Evolutionary conservation across 202 grass and related monocot species (phyloP).

Genomic region (Elaeis oleifera): DNA sequence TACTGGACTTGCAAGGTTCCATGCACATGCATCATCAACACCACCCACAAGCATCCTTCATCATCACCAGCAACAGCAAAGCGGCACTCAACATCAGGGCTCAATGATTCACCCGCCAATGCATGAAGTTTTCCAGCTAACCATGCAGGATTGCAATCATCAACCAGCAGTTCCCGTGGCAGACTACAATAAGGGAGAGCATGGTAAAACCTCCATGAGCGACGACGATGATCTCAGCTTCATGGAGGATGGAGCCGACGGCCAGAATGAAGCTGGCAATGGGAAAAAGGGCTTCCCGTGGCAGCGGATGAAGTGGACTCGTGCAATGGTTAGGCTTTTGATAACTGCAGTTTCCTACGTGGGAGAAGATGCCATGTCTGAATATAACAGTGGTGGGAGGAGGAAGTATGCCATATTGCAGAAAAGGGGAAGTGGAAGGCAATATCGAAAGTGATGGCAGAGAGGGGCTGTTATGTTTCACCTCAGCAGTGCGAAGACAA

Average conservation of each 20-base stretch:
- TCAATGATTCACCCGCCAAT: slow-evolving; percentile 1
- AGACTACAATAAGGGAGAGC: slow-evolving; percentile 20
- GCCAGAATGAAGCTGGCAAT: slow-evolving; percentile 30
- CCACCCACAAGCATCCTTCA: background rate
- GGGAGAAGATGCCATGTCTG: slow-evolving; percentile 50
- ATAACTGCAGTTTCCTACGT: slow-evolving; percentile 80
- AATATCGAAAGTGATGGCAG: slow-evolving; percentile 71
- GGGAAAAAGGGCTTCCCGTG: slow-evolving; percentile 42
- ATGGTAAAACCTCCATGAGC: slow-evolving; percentile 13
- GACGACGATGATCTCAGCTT: slow-evolving; percentile 48
- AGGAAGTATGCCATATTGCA: slow-evolving; percentile 60
- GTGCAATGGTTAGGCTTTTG: slow-evolving; percentile 74
- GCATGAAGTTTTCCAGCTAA: background rate
- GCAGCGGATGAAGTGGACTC: slow-evolving; percentile 95
- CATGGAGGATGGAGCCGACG: slow-evolving; percentile 38
- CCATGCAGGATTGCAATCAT: slow-evolving; percentile 3
- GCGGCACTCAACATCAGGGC: background rate
- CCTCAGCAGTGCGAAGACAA: slow-evolving; percentile 92
- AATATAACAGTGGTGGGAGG: slow-evolving; percentile 36
- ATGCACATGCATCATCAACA: slow-evolving; percentile 11
- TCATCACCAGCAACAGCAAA: background rate
- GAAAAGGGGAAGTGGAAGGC: slow-evolving; percentile 95
- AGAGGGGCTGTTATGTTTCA: slow-evolving; percentile 73
- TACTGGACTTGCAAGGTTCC: slow-evolving; percentile 10
- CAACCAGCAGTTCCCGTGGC: background rate